Base-by-base conservation (phyloP, 371 early-diverging fungal species). In the Mucor saturninus region DNA sequence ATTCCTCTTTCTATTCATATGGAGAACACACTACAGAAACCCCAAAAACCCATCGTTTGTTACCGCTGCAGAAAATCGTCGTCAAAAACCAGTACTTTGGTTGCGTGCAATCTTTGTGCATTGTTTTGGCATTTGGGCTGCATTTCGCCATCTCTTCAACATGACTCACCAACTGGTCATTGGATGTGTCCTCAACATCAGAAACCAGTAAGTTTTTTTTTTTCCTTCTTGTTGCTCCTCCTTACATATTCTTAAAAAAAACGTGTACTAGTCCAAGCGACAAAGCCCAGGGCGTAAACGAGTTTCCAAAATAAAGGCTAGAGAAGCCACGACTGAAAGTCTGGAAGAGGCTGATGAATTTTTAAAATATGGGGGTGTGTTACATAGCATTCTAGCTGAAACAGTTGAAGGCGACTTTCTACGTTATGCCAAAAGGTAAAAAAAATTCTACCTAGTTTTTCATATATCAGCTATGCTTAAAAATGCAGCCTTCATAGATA, bases 181-280 rank as follows among this genome's bases (percentile, higher is more conserved):
- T 95, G 95, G 95, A 93, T 87, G 89, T 95, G 95, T 66, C 95
- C 95, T 8, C 86, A 81, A 58, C 95, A 95, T 69, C 88, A 76
- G 8, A 92, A 93, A 50, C 86, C 35, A 51, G 37, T 54, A 14
- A 62, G 14, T 55, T 61, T 14, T 29, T 28, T 28, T 21, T 21
- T 21, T 21, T 21, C 21, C 21, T 21, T 21, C 21, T 21, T 21
- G 21, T 21, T 21, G n/a, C 42, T 29, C 45, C 13, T 43, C 28
- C 13, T 28, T 29, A 14, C 14, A 55, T 40, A 21, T 26, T 30
- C 9, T 35, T 31, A n/a, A 35, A 48, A 37, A n/a, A 37, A 32
- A 38, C 42, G 21, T 28, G 4, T 28, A n/a, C 5, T 52, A 59
- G 59, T n/a, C 52, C 3, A 59, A 37, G 40, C 50, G 28, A 51